A percentile compares a stretch with the other conserved stretches of the same genome.
Evolutionary conservation across 1,284 basidiomycete genomes (phyloP).

Genomic region (Cryptococcus sp.): DNA sequence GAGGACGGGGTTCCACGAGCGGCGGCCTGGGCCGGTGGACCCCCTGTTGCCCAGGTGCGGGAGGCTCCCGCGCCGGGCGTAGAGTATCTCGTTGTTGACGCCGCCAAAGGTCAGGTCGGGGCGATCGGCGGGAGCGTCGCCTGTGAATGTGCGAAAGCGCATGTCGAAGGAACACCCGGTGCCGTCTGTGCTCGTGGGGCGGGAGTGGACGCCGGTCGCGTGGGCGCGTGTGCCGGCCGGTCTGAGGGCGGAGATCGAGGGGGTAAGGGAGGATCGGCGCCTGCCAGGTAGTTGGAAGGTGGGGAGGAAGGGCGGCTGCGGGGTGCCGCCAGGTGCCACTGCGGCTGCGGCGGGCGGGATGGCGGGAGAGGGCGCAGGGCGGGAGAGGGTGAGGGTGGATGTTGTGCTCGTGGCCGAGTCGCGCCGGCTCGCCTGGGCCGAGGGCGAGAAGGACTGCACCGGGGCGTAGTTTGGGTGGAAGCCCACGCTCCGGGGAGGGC

Average conservation of each 20-base stretch:
- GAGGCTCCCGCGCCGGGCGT: conserved; percentile 35
- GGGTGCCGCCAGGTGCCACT: too few species aligned
- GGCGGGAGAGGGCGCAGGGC: conserved; percentile 12
- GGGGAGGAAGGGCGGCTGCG: conserved; percentile 14
- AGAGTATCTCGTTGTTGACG: background rate
- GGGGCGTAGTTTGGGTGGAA: conserved; percentile 18
- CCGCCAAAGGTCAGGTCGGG: conserved; percentile 1
- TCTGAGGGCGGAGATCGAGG: conserved; percentile 30
- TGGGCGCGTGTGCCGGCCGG: conserved; percentile 36
- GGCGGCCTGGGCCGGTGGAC: conserved; percentile 21
- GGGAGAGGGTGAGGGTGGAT: conserved; percentile 40
- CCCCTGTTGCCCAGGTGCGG: conserved; percentile 40
- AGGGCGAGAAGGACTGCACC: background rate
- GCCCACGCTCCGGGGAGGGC: conserved; percentile 29
- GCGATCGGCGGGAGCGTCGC: conserved; percentile 5
- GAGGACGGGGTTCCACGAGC: conserved; percentile 30
- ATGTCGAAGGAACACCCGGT: background rate
- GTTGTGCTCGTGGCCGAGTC: conserved; percentile 32
- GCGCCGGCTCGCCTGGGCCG: conserved; percentile 10
- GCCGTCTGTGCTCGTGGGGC: conserved; percentile 28
- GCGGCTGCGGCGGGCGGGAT: too few species aligned
- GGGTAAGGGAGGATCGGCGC: conserved; percentile 39
- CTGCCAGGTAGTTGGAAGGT: conserved; percentile 14
- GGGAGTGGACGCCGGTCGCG: conserved; percentile 24
- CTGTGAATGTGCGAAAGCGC: background rate